phyloP scores from a whole-genome alignment of 116 monocot genomes.

The Trichopus zeylanicus region DNA sequence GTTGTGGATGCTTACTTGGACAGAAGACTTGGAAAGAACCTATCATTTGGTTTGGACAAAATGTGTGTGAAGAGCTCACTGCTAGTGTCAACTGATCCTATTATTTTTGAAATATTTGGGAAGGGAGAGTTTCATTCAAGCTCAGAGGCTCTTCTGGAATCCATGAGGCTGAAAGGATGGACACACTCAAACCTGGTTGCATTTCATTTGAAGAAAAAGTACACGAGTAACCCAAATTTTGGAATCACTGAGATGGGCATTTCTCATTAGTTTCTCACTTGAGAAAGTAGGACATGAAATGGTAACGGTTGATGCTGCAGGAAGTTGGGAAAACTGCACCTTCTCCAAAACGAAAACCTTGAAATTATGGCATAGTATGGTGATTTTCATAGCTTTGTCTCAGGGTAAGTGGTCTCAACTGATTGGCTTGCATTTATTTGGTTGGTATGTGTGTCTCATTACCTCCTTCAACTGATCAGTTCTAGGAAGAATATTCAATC shows the following conservation, averaged over 20 bases:
- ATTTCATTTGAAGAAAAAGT: slow-evolving; percentile 48
- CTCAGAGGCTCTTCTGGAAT: slow-evolving; percentile 63
- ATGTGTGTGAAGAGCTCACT: slow-evolving; percentile 30
- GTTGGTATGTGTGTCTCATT: too few relatives aligned
- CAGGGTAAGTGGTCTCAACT: too few relatives aligned
- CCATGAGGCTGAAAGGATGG: slow-evolving; percentile 34
- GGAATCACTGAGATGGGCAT: slow-evolving; percentile 61
- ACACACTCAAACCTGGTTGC: slow-evolving; percentile 56
- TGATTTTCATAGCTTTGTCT: background rate
- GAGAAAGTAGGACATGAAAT: too few relatives aligned
- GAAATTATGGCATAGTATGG: background rate
- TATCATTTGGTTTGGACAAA: slow-evolving; percentile 50
- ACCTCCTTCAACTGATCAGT: too few relatives aligned
- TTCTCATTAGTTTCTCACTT: too few relatives aligned
- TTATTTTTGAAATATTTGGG: slow-evolving; percentile 82
- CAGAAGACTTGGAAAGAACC: slow-evolving; percentile 71
- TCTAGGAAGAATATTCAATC: too few relatives aligned
- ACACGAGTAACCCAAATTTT: slow-evolving; percentile 80
- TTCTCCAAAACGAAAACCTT: background rate
- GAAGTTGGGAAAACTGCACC: too few relatives aligned
- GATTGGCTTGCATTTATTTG: too few relatives aligned
- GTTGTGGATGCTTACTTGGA: slow-evolving; percentile 77
- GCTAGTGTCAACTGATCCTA: slow-evolving; percentile 47
- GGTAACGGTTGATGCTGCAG: background rate
- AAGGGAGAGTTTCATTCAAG: slow-evolving; percentile 84